A percentile compares a stretch with the other conserved stretches of the same genome.
Evolutionary conservation across 2,329 filamentous ascomycete species (phyloP).

Genomic region (Trichoderma sp.): DNA sequence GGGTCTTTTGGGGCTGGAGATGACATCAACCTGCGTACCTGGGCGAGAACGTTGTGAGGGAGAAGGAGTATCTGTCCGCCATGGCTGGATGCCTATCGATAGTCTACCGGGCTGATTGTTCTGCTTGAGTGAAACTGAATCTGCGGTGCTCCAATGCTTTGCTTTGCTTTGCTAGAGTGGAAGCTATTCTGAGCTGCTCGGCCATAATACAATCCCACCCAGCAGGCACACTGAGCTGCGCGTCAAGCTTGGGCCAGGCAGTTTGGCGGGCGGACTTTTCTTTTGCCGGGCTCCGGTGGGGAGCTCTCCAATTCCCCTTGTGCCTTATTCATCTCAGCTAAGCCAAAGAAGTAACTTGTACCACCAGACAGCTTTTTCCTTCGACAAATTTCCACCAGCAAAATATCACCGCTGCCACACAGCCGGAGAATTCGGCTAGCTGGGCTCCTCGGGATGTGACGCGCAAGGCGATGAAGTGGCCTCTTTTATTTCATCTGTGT

Average conservation of each 20-base stretch:
- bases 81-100: conserved; percentile 53
- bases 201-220: conserved; percentile 27
- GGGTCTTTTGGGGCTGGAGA: conserved; percentile 17
- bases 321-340: neutral
- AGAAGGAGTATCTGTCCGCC: conserved; percentile 99
- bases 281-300: conserved; percentile 31
- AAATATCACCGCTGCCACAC: neutral
- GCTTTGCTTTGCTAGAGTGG: conserved; percentile 21
- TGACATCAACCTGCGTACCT: conserved; percentile 63
- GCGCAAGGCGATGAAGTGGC: conserved; percentile 34
- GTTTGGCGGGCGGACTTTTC: conserved; percentile 29
- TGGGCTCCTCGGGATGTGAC: neutral
- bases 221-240: conserved; percentile 42
- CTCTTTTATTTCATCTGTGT: conserved; percentile 27
- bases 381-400: conserved; percentile 4
- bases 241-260: conserved; percentile 36
- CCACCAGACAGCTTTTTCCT: neutral
- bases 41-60: conserved; percentile 97
- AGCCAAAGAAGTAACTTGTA: neutral
- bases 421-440: conserved; percentile 15
- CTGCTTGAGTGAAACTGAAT: too few species aligned
- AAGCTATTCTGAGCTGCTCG: conserved; percentile 38
- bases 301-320: conserved; percentile 12
- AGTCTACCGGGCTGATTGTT: neutral
- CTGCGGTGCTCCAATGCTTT: conserved; percentile 29